Percentiles rank a stretch among this genome's conserved stretches.
Evolutionary conservation across 495 filamentous ascomycete species (phyloP).

Genomic region (Acidomyces sp.): DNA sequence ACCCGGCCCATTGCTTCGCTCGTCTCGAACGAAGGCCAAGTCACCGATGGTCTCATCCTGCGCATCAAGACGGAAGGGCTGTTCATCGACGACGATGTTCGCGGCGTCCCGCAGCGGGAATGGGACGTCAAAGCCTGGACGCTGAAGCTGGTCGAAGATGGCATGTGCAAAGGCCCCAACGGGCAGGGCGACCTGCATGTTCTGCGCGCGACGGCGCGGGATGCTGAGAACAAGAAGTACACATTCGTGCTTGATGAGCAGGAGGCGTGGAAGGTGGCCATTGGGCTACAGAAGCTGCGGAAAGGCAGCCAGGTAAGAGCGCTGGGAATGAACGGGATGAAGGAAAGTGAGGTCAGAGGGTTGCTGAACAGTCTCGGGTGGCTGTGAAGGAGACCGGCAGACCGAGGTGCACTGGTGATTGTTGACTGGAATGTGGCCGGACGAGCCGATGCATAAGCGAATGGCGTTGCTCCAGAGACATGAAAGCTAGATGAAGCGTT

Average conservation of each 20-base stretch:
- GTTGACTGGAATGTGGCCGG: too few species aligned
- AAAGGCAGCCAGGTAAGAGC: conserved; percentile 48
- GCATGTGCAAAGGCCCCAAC: conserved; percentile 26
- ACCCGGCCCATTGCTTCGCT: conserved; percentile 71
- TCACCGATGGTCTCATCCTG: conserved; percentile 78
- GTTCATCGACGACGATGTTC: conserved; percentile 90
- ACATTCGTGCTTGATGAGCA: conserved; percentile 70
- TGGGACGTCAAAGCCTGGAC: conserved; percentile 99
- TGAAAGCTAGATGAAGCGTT: too few species aligned
- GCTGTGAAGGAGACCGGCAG: conserved; percentile 31
- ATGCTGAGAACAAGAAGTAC: conserved; percentile 70
- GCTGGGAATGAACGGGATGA: conserved; percentile 31
- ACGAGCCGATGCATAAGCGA: too few species aligned
- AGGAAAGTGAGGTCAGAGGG: conserved; percentile 43
- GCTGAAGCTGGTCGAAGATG: conserved; percentile 81
- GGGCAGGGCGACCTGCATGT: conserved; percentile 44
- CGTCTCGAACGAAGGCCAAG: conserved; percentile 55
- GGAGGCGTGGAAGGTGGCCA: conserved; percentile 86
- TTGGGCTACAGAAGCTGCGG: conserved; percentile 62
- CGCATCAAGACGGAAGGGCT: conserved; percentile 78
- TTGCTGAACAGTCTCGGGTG: conserved; percentile 52
- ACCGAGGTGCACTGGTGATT: too few species aligned
- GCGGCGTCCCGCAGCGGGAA: conserved; percentile 74
- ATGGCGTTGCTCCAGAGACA: too few species aligned
- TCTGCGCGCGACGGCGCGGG: conserved; percentile 66